Percentiles rank a stretch among this genome's conserved stretches.
Evolutionary conservation across 306 rosid genomes (phyloP).

Genomic region (Malus orientalis): DNA sequence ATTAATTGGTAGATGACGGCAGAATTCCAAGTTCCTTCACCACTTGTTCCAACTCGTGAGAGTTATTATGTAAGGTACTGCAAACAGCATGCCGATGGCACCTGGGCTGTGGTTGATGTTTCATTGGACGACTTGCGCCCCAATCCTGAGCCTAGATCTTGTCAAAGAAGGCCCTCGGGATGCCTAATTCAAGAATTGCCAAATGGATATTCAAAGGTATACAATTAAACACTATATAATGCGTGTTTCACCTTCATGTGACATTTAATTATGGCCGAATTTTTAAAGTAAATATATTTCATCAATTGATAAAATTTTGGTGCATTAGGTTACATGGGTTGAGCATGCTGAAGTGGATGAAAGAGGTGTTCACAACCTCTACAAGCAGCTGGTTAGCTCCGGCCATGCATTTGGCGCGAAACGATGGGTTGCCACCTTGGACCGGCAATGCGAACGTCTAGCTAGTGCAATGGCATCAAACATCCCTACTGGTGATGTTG

Average conservation of each 20-base stretch:
- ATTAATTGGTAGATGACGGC: constrained; percentile 62
- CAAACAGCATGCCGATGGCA: constrained; percentile 72
- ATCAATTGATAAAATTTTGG: not conserved
- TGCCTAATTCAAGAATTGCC: constrained; percentile 97
- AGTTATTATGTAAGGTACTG: constrained; percentile 86
- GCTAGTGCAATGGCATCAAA: constrained; percentile 90
- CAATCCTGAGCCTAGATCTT: constrained; percentile 36
- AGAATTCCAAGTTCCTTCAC: constrained; percentile 90
- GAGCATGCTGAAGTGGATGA: constrained; percentile 93
- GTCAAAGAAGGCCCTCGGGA: constrained; percentile 91
- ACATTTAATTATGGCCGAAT: too few species aligned
- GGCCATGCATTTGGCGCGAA: constrained; percentile 95
- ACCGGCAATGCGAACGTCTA: constrained; percentile 87
- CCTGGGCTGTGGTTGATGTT: constrained; percentile 95
- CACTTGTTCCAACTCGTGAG: constrained; percentile 90
- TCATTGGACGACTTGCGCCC: constrained; percentile 80
- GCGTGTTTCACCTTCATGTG: not conserved
- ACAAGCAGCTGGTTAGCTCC: constrained; percentile 74
- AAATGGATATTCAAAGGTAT: constrained; percentile 88
- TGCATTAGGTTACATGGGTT: constrained; percentile 73
- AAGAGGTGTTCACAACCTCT: constrained; percentile 81
- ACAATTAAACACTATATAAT: not conserved
- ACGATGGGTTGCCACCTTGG: constrained; percentile 89
- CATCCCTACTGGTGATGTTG: constrained; percentile 74
- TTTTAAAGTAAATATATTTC: not conserved